A percentile compares a stretch with the other conserved stretches of the same genome.
Conservation (phyloP, 805 yeast genomes). For the Monosporozyma servazzii region DNA sequence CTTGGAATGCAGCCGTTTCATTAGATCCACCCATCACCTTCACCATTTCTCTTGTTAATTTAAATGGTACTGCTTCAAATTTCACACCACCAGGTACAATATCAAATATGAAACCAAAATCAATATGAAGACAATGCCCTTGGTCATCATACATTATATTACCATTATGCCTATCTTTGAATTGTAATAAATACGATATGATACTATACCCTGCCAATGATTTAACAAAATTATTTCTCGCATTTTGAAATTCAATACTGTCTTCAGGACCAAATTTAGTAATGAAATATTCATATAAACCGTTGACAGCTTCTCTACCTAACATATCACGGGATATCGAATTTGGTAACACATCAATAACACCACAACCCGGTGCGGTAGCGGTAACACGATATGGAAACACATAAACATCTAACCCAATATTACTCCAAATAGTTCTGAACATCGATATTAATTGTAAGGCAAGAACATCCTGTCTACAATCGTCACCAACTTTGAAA, state of each 20-base stretch:
- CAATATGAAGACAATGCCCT: slow-evolving; percentile 93
- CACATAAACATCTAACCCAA: slow-evolving; percentile 84
- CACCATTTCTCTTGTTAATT: slow-evolving; percentile 92
- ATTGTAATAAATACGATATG: slow-evolving; percentile 80
- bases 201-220: slow-evolving; percentile 92
- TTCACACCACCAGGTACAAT: slow-evolving; percentile 98
- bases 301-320: slow-evolving; percentile 98
- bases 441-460: slow-evolving; percentile 86
- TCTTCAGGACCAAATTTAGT: slow-evolving; percentile 93
- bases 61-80: slow-evolving; percentile 97
- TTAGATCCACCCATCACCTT: slow-evolving; percentile 88
- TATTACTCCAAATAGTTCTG: slow-evolving; percentile 78
- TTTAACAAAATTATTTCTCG: slow-evolving; percentile 85
- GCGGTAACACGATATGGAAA: slow-evolving; percentile 95
- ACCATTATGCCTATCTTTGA: slow-evolving; percentile 97
- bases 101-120: slow-evolving; percentile 97
- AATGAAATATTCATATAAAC: slow-evolving; percentile 82
- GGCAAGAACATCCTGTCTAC: slow-evolving; percentile 94
- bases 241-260: slow-evolving; percentile 80
- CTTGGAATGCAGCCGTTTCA: slow-evolving; percentile 74
- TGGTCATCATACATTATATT: slow-evolving; percentile 92
- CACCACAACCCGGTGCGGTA: slow-evolving; percentile 99
- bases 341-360: slow-evolving; percentile 93
- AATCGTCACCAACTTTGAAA: slow-evolving; percentile 98
- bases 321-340: slow-evolving; percentile 95